Conservation (phyloP, 2,329 filamentous ascomycete species). For the Plenodomus tracheiphilus region DNA sequence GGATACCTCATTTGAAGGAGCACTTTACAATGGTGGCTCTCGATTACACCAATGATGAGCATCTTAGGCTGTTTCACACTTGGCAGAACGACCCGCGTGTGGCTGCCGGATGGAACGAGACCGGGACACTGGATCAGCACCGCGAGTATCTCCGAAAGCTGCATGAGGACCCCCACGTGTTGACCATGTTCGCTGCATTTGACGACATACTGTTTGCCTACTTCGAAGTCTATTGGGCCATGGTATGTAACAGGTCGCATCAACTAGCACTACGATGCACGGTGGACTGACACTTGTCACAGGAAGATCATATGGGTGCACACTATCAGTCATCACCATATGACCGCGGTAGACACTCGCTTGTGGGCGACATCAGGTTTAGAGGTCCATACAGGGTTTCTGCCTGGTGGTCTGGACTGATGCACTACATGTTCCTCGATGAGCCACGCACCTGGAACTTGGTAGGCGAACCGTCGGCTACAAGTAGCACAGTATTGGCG, state of each 20-base stretch:
- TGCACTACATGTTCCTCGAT: slow-evolving; percentile 64
- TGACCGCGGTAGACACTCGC: slow-evolving; percentile 63
- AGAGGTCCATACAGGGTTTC: slow-evolving; percentile 60
- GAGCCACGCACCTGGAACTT: slow-evolving; percentile 59
- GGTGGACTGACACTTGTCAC: slow-evolving; percentile 19
- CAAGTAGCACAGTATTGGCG: slow-evolving; percentile 69
- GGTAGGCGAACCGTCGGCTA: slow-evolving; percentile 72
- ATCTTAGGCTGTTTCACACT: slow-evolving; percentile 71
- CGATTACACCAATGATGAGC: slow-evolving; percentile 65
- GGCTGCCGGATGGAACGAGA: slow-evolving; percentile 78
- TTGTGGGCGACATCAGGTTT: slow-evolving; percentile 61
- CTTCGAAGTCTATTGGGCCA: slow-evolving; percentile 80
- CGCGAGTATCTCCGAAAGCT: slow-evolving; percentile 69
- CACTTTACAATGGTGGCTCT: slow-evolving; percentile 78
- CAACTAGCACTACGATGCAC: neutral
- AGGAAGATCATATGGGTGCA: slow-evolving; percentile 64
- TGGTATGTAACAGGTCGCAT: slow-evolving; percentile 48
- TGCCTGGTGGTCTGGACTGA: slow-evolving; percentile 61
- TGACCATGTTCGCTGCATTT: slow-evolving; percentile 71
- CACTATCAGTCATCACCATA: slow-evolving; percentile 60
- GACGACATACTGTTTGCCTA: slow-evolving; percentile 74
- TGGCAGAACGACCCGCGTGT: slow-evolving; percentile 88
- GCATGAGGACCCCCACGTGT: slow-evolving; percentile 71
- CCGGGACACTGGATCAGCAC: slow-evolving; percentile 74
- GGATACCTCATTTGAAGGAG: slow-evolving; percentile 74